Evolutionary conservation across 148 eudicot species (phyloP).

Genomic region (Silene conica): DNA sequence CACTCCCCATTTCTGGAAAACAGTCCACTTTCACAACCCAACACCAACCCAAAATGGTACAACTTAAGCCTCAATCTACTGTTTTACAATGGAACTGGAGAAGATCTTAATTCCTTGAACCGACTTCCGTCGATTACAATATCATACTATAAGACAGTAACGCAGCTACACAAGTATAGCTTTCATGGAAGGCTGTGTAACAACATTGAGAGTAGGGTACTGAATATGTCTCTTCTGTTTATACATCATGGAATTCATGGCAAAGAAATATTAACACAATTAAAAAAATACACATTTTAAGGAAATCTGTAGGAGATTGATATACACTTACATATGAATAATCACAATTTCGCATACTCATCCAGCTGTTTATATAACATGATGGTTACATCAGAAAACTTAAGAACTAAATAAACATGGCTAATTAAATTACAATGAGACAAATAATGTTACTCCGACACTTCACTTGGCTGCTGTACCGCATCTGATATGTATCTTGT

Average conservation of each 20-base stretch:
- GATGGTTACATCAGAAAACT: constrained; percentile 1
- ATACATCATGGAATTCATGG: neutral
- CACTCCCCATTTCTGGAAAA: too few relatives aligned
- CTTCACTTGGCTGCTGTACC: too few relatives aligned
- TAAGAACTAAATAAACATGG: neutral
- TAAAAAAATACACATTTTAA: neutral
- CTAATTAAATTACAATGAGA: constrained; percentile 10
- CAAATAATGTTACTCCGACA: too few relatives aligned
- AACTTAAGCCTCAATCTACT: too few relatives aligned
- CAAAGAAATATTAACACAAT: neutral
- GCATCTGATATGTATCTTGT: too few relatives aligned
- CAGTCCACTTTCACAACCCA: too few relatives aligned
- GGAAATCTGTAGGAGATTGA: neutral
- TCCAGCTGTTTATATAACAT: neutral
- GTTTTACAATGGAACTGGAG: too few relatives aligned
- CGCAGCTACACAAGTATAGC: too few relatives aligned
- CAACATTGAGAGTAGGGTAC: neutral
- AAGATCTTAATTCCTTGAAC: too few relatives aligned
- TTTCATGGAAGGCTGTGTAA: neutral
- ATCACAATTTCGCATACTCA: neutral
- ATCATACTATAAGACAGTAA: too few relatives aligned
- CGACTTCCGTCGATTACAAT: too few relatives aligned
- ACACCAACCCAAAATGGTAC: too few relatives aligned
- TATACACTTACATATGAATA: neutral
- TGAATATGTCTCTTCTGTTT: neutral